These are phyloP conservation scores for Penicillium sp. DNA, from an alignment of 2,329 filamentous ascomycete species.

Conservation along the genomic window DNA sequence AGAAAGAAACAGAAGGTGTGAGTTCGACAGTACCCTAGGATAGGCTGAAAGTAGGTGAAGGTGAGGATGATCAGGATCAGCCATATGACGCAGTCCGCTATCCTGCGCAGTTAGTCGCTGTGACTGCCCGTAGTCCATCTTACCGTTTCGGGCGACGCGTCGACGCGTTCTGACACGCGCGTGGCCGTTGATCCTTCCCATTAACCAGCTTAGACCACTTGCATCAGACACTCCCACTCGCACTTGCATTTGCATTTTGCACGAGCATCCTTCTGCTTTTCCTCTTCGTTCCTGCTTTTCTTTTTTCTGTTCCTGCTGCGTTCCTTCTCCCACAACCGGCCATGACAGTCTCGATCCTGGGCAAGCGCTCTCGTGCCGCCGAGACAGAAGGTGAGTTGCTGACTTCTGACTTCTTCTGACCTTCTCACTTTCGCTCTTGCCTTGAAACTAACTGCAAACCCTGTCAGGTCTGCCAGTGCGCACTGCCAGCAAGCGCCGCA, in stretches of 20 bases:
- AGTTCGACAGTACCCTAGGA: no score
- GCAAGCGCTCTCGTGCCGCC: conserved; percentile 49
- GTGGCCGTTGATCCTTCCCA: no score
- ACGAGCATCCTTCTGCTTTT: background rate
- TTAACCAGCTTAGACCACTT: no score
- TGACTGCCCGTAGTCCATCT: no score
- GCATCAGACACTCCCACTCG: conserved; percentile 13
- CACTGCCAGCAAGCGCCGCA: conserved; percentile 53
- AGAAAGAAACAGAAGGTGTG: no score
- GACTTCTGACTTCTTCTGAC: background rate
- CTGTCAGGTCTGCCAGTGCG: conserved; percentile 37
- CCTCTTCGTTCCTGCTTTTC: background rate
- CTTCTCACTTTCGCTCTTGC: background rate
- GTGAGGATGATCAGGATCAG: no score
- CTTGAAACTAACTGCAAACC: conserved; percentile 15
- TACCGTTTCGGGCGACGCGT: no score
- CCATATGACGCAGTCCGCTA: no score
- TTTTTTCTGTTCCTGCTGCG: background rate
- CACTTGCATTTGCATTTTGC: conserved; percentile 13
- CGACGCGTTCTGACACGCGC: no score
- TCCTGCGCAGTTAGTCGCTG: no score
- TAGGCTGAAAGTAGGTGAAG: no score
- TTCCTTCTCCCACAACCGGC: conserved; percentile 26
- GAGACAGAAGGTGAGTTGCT: conserved; percentile 46
- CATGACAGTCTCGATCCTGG: conserved; percentile 48